Evolutionary conservation across 2,329 filamentous ascomycete species (phyloP).

Genomic region (Colletotrichum sp.): DNA sequence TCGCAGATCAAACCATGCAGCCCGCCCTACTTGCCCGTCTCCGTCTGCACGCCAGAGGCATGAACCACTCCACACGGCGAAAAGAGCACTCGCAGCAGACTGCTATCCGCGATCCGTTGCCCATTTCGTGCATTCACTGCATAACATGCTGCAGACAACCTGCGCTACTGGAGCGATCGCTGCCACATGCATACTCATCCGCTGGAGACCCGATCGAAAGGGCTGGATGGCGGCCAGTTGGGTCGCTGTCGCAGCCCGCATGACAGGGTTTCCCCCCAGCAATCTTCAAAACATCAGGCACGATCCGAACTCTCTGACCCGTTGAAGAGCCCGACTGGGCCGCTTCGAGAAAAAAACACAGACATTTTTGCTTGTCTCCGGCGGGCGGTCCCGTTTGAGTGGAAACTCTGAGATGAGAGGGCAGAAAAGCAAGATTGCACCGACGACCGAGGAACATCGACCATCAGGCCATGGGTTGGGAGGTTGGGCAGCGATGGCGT

Average conservation of each 20-base stretch:
- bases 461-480: slow-evolving; percentile 11
- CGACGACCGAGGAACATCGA: not conserved
- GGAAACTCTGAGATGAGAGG: not conserved
- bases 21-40: slow-evolving; percentile 2
- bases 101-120: not conserved
- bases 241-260: not conserved
- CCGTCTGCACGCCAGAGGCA: not conserved
- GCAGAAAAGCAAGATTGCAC: slow-evolving; percentile 4
- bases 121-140: not conserved
- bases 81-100: not conserved
- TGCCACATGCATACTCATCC: not conserved
- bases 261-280: slow-evolving; percentile 2
- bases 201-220: slow-evolving; percentile 3
- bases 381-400: slow-evolving; percentile 7
- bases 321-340: not conserved
- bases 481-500: slow-evolving; percentile 15
- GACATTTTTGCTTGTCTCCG: not conserved
- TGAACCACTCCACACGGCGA: not conserved
- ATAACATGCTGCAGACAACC: not conserved
- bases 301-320: slow-evolving; percentile 13
- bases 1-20: slow-evolving; percentile 6
- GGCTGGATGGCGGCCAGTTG: not conserved
- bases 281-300: slow-evolving; percentile 1
- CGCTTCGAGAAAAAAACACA: not conserved
- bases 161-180: slow-evolving; percentile 5